Conservation (phyloP, 2,329 filamentous ascomycete species). For the Diaporthe sp. region DNA sequence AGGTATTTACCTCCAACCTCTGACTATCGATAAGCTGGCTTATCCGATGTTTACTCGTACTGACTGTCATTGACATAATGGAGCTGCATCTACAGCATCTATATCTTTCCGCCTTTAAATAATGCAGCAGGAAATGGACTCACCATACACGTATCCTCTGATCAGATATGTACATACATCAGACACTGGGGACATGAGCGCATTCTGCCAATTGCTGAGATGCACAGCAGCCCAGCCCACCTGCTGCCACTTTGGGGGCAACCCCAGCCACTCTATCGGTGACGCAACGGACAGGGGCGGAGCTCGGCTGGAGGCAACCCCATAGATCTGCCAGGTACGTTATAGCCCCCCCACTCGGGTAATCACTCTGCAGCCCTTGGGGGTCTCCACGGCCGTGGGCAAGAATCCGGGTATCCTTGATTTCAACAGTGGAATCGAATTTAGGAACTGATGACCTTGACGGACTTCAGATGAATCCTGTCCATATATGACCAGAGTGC, state of each 20-base stretch:
- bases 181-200: not conserved
- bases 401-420: constrained; percentile 11
- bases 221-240: not conserved
- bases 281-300: constrained; percentile 31
- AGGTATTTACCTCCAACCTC: not conserved
- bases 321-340: constrained; percentile 9
- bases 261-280: constrained; percentile 29
- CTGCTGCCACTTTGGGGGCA: constrained; percentile 16
- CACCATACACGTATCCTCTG: not conserved
- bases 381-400: not conserved
- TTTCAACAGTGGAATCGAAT: not conserved
- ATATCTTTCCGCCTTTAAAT: not conserved
- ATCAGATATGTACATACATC: too few relatives aligned
- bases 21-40: constrained; percentile 23
- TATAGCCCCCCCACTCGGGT: constrained; percentile 10
- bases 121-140: not conserved
- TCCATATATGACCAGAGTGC: not conserved
- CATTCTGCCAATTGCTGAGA: not conserved
- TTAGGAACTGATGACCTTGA: not conserved
- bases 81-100: not conserved
- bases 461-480: constrained; percentile 2
- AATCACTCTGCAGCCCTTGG: not conserved
- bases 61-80: constrained; percentile 4
- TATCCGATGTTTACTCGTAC: not conserved
- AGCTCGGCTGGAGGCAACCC: constrained; percentile 16